Evolutionary conservation across 225 moss, liverwort and hornwort species (phyloP), one percentile per base, ranked within the genome.

Genomic region (Bryoerythrophyllum caledonicum): DNA sequence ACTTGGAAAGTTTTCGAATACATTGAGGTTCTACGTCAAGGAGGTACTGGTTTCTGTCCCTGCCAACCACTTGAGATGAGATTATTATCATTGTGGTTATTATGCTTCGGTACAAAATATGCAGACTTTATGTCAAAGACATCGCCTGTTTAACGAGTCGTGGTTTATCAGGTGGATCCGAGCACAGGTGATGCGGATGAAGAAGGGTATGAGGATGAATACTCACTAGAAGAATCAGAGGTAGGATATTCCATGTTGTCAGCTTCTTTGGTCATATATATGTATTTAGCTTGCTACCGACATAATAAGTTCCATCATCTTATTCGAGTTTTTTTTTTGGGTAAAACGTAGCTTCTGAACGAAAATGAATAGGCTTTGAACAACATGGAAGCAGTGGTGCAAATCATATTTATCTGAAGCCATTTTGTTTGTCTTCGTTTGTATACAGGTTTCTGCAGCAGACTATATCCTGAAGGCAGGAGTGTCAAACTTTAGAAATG

Each of bases 181-280:
- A 83, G 76, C 76, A 86, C 92, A 30, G 95, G 92, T 43, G 91
- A 91, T 12, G 74, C 82, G 43, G 95, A 92, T 63, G 95, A 92
- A 68, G 92, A 91, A 65, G 89, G 91, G 51, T 89, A 86, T 65
- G 89, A 86, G 44, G 89, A 92, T 81, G 89, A 89, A 32, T 89
- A 87, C 70, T 81, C 86, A 80, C 85, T 92, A 30, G 95, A 90
- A 79, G 95, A 88, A 24, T 80, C 83, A 15, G 95, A 95, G 92
- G 90, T 95, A 44, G 17, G 79, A 51, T 60, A 27, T 38, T 35
- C 37, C 11, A 48, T 66, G 26, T 20, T 65, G 25, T 68, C 61
- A 62, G 38, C 9, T 10, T 24, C 48, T 56, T 78, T 40, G 60
- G 34, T 44, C 12, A 13, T 25, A 53, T 27, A 44, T 37, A 13